Evolutionary conservation across 2,329 filamentous ascomycete genomes (phyloP).

Genomic region (Diaporthe capsici): DNA sequence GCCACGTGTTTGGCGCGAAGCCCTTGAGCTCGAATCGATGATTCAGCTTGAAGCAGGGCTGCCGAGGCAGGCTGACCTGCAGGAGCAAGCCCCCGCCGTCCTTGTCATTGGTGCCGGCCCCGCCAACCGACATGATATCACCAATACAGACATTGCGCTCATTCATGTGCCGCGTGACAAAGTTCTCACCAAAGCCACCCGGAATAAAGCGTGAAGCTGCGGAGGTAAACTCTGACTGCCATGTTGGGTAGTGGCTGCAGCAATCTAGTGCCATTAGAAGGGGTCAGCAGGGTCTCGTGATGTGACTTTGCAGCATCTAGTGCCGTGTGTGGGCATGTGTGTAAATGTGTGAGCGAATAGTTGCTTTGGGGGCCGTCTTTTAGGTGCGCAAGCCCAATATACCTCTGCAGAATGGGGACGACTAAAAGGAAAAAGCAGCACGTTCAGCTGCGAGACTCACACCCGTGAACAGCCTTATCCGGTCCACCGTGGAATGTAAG

Average conservation of each 20-base stretch:
- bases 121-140: conserved; percentile 68
- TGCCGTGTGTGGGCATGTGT: not conserved
- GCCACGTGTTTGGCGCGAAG: conserved; percentile 71
- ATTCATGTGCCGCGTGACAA: conserved; percentile 70
- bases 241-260: conserved; percentile 69
- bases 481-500: conserved; percentile 71
- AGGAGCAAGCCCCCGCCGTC: conserved; percentile 60
- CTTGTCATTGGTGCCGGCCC: not conserved
- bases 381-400: not conserved
- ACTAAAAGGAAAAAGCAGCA: not conserved
- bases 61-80: conserved; percentile 72
- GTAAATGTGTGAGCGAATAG: not conserved
- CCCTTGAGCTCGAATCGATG: conserved; percentile 75
- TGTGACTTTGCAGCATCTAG: conserved; percentile 11
- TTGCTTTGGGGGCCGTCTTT: not conserved
- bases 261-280: conserved; percentile 62
- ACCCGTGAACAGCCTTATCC: conserved; percentile 75
- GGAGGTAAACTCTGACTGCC: conserved; percentile 66
- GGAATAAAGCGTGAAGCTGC: conserved; percentile 65
- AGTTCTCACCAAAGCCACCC: conserved; percentile 76
- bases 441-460: conserved; percentile 52
- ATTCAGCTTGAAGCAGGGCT: conserved; percentile 79
- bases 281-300: not conserved
- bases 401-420: too few species aligned
- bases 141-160: conserved; percentile 77